Evolutionary conservation across 768 basidiomycete genomes (phyloP).

Genomic region (Naganishia friedmannii): DNA sequence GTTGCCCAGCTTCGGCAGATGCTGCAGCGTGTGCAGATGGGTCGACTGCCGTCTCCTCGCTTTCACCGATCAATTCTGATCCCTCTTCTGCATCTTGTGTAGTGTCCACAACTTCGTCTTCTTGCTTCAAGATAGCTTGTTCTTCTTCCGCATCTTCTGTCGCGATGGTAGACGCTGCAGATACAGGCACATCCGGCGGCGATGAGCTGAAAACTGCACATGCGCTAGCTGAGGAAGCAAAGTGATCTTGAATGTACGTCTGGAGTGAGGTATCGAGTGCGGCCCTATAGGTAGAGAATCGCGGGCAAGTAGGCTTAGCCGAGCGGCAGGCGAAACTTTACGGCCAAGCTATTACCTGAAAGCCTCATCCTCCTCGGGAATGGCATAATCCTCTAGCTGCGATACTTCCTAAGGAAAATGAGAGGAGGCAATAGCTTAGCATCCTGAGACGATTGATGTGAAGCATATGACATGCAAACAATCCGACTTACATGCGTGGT

Average conservation of each 20-base stretch:
- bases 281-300: slow-evolving; percentile 54
- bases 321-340: neutral
- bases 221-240: slow-evolving; percentile 64
- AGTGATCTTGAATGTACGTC: slow-evolving; percentile 75
- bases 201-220: slow-evolving; percentile 60
- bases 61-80: neutral
- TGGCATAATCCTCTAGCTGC: slow-evolving; percentile 65
- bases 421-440: neutral
- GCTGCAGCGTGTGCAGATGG: neutral
- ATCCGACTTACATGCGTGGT: slow-evolving; percentile 66
- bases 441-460: slow-evolving; percentile 33
- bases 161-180: slow-evolving; percentile 1
- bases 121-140: slow-evolving; percentile 4
- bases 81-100: neutral
- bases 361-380: slow-evolving; percentile 65
- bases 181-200: slow-evolving; percentile 27
- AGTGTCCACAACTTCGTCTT: neutral
- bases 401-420: slow-evolving; percentile 60
- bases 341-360: slow-evolving; percentile 61
- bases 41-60: neutral
- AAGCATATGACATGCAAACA: neutral
- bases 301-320: neutral
- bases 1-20: neutral
- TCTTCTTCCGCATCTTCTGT: slow-evolving; percentile 25
- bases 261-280: slow-evolving; percentile 68